Conservation (phyloP, 2,329 filamentous ascomycete genomes). For the Coniochaeta sp. region DNA sequence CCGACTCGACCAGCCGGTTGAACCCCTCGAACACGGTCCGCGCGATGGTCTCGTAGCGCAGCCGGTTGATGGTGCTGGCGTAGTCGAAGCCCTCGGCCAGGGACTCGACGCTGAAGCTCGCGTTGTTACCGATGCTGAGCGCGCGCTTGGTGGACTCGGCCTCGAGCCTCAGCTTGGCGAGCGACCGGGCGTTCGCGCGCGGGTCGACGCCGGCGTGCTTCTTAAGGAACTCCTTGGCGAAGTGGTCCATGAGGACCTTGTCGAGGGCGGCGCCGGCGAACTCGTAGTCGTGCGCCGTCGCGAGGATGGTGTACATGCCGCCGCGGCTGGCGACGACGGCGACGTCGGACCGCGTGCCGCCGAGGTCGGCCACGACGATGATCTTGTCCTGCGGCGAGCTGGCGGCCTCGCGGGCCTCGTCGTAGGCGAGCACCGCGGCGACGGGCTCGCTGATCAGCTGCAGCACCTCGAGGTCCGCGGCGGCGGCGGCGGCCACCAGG, state of each 20-base stretch:
- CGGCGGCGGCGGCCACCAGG: slow-evolving; percentile 68
- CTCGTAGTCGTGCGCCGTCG: slow-evolving; percentile 93
- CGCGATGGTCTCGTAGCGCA: slow-evolving; percentile 84
- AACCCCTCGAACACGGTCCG: slow-evolving; percentile 85
- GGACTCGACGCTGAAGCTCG: slow-evolving; percentile 88
- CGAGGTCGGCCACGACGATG: slow-evolving; percentile 84
- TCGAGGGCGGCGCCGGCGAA: slow-evolving; percentile 81
- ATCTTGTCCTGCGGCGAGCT: slow-evolving; percentile 67
- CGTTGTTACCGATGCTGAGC: slow-evolving; percentile 79
- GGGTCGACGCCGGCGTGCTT: slow-evolving; percentile 79
- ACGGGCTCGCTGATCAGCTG: slow-evolving; percentile 91
- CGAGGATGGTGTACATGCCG: slow-evolving; percentile 92
- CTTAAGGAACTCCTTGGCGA: slow-evolving; percentile 98
- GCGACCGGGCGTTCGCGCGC: slow-evolving; percentile 67
- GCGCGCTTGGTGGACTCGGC: slow-evolving; percentile 88
- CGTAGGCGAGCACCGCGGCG: slow-evolving; percentile 82
- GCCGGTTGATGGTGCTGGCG: slow-evolving; percentile 82
- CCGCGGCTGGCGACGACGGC: slow-evolving; percentile 85
- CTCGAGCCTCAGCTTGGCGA: slow-evolving; percentile 91
- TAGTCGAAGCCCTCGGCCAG: slow-evolving; percentile 87
- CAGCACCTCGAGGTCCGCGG: slow-evolving; percentile 78
- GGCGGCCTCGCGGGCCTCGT: slow-evolving; percentile 70
- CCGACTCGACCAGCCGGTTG: slow-evolving; percentile 75
- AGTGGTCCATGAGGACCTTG: slow-evolving; percentile 88
- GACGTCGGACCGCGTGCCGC: slow-evolving; percentile 87